Evolutionary conservation across 2,329 filamentous ascomycete species (phyloP), one percentile per base, ranked within the genome.

Genomic region (Xylariaceae sp.): DNA sequence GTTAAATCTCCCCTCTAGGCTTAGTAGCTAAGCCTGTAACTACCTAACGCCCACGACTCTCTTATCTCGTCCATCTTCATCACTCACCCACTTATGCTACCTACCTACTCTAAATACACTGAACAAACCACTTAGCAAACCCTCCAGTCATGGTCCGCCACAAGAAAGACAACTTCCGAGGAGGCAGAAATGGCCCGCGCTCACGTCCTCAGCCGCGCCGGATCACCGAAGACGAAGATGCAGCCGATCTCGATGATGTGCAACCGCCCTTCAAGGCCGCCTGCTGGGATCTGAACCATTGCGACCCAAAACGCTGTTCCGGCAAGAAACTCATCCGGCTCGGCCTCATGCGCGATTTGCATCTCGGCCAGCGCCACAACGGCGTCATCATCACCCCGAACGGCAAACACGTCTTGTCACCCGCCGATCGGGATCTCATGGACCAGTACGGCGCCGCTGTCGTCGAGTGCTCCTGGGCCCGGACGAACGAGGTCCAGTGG

Each of bases 271-370:
- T 92, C 80, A 95, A 95, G 74, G 92, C 94, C 46, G 94, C 92
- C 55, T 96, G 92, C 71, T 99, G 94, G 94, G 94, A 99, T 68
- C 80, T 99, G 32, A 92, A 92, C 58, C 94, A 99, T 75, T 99
- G 94, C 76, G 94, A 99, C 68, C 90, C 92, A 8, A 97, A 96
- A 72, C 80, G 92, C 63, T 99, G 94, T 74, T 96, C 92, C 0
- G 94, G 94, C 30, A 99, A 99, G 76, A 86, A 89, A 59, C 80
- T 99, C 32, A 96, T 99, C 81, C 86, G 87, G 60, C 81, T 95
- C 51, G 92, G 92, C 2, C 77, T 96, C 66, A 96, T 99, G 90
- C 87, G 94, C 62, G 89, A 95, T 67, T 80, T 99, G 50, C 85
- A 92, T 65, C 79, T 97, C 52, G 94, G 94, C 49, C 92, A 97